A percentile compares a stretch with the other conserved stretches of the same genome.
Evolutionary conservation across 2,329 filamentous ascomycete genomes (phyloP).

Genomic region (Ophiognomonia clavigignenti-juglandacearum): DNA sequence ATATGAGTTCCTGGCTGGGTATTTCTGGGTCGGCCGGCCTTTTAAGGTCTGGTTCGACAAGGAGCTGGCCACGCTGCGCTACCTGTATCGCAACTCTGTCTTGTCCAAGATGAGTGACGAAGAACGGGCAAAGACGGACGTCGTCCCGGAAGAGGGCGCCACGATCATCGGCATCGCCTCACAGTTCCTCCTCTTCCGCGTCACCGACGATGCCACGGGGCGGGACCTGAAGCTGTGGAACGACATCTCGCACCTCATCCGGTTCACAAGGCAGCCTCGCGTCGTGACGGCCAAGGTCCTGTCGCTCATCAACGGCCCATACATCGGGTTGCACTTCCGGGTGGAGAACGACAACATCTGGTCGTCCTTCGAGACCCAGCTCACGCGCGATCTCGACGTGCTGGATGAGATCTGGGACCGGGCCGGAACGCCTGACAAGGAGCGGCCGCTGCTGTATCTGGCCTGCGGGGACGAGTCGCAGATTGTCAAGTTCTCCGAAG

Average conservation of each 20-base stretch:
- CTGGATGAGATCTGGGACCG: constrained; percentile 28
- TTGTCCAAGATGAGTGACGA: neutral
- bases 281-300: constrained; percentile 21
- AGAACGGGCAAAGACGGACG: neutral
- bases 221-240: constrained; percentile 29
- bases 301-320: constrained; percentile 22
- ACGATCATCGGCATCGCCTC: constrained; percentile 25
- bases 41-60: constrained; percentile 12
- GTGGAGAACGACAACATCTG: constrained; percentile 32
- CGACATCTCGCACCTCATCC: constrained; percentile 26
- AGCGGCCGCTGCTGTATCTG: constrained; percentile 27
- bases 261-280: constrained; percentile 25
- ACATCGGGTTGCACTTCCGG: constrained; percentile 31
- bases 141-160: constrained; percentile 19
- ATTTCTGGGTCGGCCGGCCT: constrained; percentile 15
- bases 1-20: constrained; percentile 1
- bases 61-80: constrained; percentile 3
- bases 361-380: constrained; percentile 29
- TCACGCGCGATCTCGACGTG: constrained; percentile 27
- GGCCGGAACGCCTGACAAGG: constrained; percentile 16
- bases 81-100: neutral
- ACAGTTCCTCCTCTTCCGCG: constrained; percentile 28
- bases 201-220: constrained; percentile 31
- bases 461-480: constrained; percentile 30
- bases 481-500: constrained; percentile 25